Evolutionary conservation across 2,329 filamentous ascomycete genomes (phyloP).

Genomic region (Neodidymelliopsis sp.): DNA sequence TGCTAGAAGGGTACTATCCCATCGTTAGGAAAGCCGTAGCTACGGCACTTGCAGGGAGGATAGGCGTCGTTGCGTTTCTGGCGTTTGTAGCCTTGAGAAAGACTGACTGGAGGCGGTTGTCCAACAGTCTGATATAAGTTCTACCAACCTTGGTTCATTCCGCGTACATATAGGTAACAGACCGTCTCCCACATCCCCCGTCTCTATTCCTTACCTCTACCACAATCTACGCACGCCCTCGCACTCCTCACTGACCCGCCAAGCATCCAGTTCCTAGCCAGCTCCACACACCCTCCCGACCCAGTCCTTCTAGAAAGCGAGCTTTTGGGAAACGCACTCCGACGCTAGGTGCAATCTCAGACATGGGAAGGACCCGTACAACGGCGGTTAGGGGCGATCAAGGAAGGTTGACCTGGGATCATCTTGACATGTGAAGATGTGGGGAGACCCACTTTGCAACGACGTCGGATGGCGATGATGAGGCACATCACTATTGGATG

Average conservation of each 20-base stretch:
- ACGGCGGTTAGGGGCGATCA: conserved; percentile 28
- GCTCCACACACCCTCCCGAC: conserved; percentile 8
- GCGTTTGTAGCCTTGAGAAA: conserved; percentile 33
- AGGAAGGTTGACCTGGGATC: conserved; percentile 16
- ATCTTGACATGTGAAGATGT: conserved; percentile 35
- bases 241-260: not conserved
- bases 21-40: conserved; percentile 58
- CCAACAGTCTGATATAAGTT: not conserved
- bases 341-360: conserved; percentile 16
- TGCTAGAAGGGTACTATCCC: conserved; percentile 63
- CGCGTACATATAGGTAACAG: no score
- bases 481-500: not conserved
- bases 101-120: conserved; percentile 9
- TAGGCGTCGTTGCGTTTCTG: conserved; percentile 35
- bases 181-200: no score
- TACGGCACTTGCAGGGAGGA: conserved; percentile 51
- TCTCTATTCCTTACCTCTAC: no score
- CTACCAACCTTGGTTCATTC: not conserved
- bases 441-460: conserved; percentile 25
- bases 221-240: not conserved
- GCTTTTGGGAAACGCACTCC: not conserved
- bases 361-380: conserved; percentile 18
- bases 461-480: conserved; percentile 5
- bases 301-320: no score
- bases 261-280: conserved; percentile 6